These are phyloP conservation scores for Kockovaella imperatae DNA, from an alignment of 768 basidiomycete genomes.

Conservation along the genomic window DNA sequence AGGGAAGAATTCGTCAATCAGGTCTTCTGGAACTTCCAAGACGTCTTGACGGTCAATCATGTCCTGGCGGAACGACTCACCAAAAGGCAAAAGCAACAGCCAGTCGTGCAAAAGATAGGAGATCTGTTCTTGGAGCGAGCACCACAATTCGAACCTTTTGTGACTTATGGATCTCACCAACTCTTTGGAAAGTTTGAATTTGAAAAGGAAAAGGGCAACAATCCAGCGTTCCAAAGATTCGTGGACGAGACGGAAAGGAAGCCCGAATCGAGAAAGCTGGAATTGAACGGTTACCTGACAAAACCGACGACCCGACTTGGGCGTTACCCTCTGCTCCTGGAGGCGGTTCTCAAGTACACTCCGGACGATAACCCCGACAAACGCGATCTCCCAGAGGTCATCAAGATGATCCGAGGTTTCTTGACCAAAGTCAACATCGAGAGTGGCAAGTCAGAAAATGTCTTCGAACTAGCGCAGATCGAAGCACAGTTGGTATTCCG, in stretches of 20 bases:
- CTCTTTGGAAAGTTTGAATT: slow-evolving; percentile 98
- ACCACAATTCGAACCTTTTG: slow-evolving; percentile 83
- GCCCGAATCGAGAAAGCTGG: slow-evolving; percentile 90
- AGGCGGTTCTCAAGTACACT: slow-evolving; percentile 86
- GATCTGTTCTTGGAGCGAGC: slow-evolving; percentile 83
- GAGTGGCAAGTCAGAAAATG: slow-evolving; percentile 89
- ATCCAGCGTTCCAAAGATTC: slow-evolving; percentile 85
- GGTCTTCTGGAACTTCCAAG: slow-evolving; percentile 96
- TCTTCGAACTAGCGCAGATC: slow-evolving; percentile 88
- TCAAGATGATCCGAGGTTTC: slow-evolving; percentile 70
- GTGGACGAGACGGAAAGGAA: slow-evolving; percentile 92
- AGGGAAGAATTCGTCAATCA: slow-evolving; percentile 81
- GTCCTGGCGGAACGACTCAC: slow-evolving; percentile 85
- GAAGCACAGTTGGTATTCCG: slow-evolving; percentile 85
- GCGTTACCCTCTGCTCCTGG: slow-evolving; percentile 87
- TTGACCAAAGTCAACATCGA: slow-evolving; percentile 82
- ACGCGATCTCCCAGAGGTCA: slow-evolving; percentile 62
- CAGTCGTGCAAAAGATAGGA: slow-evolving; percentile 83
- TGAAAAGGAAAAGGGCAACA: slow-evolving; percentile 93
- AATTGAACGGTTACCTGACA: slow-evolving; percentile 93
- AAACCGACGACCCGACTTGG: slow-evolving; percentile 96
- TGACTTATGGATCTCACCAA: slow-evolving; percentile 91
- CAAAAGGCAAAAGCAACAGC: slow-evolving; percentile 90
- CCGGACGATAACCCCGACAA: slow-evolving; percentile 85
- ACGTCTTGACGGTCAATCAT: slow-evolving; percentile 85